A percentile compares a stretch with the other conserved stretches of the same genome.
These are phyloP conservation scores for Stipa capillata DNA, from an alignment of 176 grass and related monocot genomes.

Conservation along the genomic window DNA sequence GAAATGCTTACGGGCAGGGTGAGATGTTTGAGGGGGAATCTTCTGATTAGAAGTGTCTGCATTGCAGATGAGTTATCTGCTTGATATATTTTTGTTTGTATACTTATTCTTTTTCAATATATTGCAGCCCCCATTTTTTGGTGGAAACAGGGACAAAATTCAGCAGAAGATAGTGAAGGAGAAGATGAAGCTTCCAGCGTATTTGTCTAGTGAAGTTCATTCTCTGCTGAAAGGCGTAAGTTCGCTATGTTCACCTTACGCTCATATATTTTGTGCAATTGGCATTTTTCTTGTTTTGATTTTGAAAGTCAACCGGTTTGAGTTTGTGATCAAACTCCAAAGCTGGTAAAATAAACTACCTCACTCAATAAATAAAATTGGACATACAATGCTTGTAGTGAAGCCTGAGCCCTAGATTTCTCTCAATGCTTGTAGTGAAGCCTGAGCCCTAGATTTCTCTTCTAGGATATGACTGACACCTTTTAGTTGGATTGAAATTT, in stretches of 20 bases:
- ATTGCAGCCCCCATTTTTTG: conserved; percentile 78
- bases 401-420: background rate
- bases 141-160: conserved; percentile 78
- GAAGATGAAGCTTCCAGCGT: conserved; percentile 78
- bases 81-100: background rate
- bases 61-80: background rate
- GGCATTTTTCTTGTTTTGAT: background rate
- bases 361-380: background rate
- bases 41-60: background rate
- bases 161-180: conserved; percentile 95
- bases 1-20: conserved; percentile 99
- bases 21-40: background rate
- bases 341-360: background rate
- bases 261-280: background rate
- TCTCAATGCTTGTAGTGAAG: too few relatives aligned
- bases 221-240: conserved; percentile 93
- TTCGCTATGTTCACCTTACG: conserved; percentile 11
- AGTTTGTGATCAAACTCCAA: background rate
- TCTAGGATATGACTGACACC: too few relatives aligned
- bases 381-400: background rate
- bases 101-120: conserved; percentile 5
- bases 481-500: too few relatives aligned
- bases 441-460: too few relatives aligned
- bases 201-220: conserved; percentile 84
- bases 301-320: background rate